A percentile compares a stretch with the other conserved stretches of the same genome.
Conservation (phyloP, 2,329 filamentous ascomycete species). For the Allantophomopsis cytisporea region DNA sequence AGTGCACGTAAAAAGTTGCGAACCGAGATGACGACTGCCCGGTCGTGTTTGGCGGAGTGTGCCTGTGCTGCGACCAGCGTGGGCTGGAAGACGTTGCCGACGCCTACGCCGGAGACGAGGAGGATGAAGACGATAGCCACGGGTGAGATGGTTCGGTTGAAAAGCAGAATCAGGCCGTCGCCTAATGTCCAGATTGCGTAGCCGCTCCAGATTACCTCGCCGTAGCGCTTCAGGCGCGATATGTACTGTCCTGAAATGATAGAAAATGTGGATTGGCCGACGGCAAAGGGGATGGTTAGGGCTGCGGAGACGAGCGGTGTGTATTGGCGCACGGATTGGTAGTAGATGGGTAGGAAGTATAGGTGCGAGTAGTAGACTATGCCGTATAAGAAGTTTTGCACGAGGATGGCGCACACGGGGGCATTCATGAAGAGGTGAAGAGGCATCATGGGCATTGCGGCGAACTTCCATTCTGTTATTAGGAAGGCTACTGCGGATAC, state of each 20-base stretch:
- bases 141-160: constrained; percentile 26
- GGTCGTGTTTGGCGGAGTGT: constrained; percentile 38
- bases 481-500: constrained; percentile 33
- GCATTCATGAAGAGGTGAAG: constrained; percentile 37
- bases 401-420: constrained; percentile 37
- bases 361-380: constrained; percentile 43
- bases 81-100: constrained; percentile 34
- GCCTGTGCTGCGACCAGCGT: constrained; percentile 43
- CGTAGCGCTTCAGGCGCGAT: constrained; percentile 39
- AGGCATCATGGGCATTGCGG: constrained; percentile 43
- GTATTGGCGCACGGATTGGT: constrained; percentile 34
- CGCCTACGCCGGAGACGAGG: constrained; percentile 33
- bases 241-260: constrained; percentile 42
- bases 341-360: constrained; percentile 47
- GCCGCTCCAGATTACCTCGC: constrained; percentile 36
- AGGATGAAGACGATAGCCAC: constrained; percentile 36
- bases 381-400: constrained; percentile 46
- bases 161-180: constrained; percentile 35
- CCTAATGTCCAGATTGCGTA: constrained; percentile 28
- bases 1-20: constrained; percentile 48
- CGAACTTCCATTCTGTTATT: constrained; percentile 39
- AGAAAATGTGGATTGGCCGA: constrained; percentile 29
- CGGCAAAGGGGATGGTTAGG: constrained; percentile 34
- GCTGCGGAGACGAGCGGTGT: constrained; percentile 30
- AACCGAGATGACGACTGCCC: constrained; percentile 47